Evolutionary conservation across 495 filamentous ascomycete genomes (phyloP).

Genomic region (Penicillium salamii): DNA sequence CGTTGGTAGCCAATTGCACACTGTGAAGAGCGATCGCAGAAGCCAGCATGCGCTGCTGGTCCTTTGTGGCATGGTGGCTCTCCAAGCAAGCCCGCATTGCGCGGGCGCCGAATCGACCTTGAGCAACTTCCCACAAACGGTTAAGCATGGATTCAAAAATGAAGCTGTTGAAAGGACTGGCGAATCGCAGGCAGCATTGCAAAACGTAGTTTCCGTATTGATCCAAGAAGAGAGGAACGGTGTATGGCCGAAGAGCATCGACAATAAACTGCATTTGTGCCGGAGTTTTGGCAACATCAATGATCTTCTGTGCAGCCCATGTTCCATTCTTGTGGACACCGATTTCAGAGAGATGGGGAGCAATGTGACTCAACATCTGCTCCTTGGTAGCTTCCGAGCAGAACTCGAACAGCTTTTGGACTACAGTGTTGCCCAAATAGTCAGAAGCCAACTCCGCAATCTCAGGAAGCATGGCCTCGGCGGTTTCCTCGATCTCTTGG

Average conservation of each 20-base stretch:
- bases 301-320: conserved; percentile 99
- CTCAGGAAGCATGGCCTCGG: conserved; percentile 88
- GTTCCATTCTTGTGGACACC: conserved; percentile 99
- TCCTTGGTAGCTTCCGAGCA: conserved; percentile 89
- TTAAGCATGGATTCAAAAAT: conserved; percentile 97
- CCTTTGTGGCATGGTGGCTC: conserved; percentile 91
- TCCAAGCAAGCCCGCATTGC: conserved; percentile 97
- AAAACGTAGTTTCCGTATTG: conserved; percentile 98
- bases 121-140: conserved; percentile 90
- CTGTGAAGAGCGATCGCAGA: conserved; percentile 94
- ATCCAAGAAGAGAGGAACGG: conserved; percentile 87
- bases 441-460: conserved; percentile 92
- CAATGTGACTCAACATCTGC: conserved; percentile 83
- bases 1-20: conserved; percentile 93
- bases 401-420: conserved; percentile 96
- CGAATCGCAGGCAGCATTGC: conserved; percentile 92
- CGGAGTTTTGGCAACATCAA: conserved; percentile 86
- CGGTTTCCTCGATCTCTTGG: conserved; percentile 88
- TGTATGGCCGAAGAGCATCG: conserved; percentile 77
- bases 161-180: conserved; percentile 84
- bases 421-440: conserved; percentile 98
- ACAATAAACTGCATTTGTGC: conserved; percentile 83
- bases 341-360: conserved; percentile 91
- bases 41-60: conserved; percentile 92
- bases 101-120: conserved; percentile 89